Percentiles rank a stretch among this genome's conserved stretches.
Evolutionary conservation across 306 rosid genomes (phyloP).

Genomic region (Purshia tridentata): DNA sequence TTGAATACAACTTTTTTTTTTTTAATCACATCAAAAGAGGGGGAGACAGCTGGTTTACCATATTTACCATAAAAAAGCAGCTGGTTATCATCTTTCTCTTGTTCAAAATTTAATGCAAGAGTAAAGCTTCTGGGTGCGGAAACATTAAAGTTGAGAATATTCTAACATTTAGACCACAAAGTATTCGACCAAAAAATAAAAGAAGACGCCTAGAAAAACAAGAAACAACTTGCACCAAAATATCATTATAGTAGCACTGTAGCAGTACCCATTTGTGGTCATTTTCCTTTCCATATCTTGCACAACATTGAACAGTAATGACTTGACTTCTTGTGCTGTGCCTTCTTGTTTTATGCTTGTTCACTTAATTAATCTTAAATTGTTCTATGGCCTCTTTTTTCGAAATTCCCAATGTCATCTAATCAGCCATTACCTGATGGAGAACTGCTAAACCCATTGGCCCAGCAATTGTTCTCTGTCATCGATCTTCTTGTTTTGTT

Average conservation of each 20-base stretch:
- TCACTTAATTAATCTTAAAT: background rate
- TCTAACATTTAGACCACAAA: slow-evolving; percentile 5
- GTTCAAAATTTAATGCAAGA: slow-evolving; percentile 1
- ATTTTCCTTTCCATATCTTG: background rate
- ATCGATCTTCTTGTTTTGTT: too few relatives aligned
- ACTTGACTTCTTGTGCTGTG: too few relatives aligned
- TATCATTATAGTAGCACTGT: background rate
- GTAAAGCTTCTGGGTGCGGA: slow-evolving; percentile 2
- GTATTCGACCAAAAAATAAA: background rate
- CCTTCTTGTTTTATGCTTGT: background rate
- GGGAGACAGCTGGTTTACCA: background rate
- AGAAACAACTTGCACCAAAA: background rate
- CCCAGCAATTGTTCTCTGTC: background rate
- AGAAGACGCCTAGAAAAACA: background rate
- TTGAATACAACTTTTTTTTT: too few relatives aligned
- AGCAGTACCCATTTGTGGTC: too few relatives aligned
- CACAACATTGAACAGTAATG: background rate
- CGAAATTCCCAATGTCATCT: background rate
- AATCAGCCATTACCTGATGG: background rate
- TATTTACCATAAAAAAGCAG: background rate
- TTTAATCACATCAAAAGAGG: slow-evolving; percentile 1
- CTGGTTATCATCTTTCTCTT: slow-evolving; percentile 4
- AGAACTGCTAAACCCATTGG: background rate
- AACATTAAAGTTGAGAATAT: slow-evolving; percentile 12
- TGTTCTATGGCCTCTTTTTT: background rate